Conservation (phyloP, 1,284 basidiomycete species). For the Malassezia psittaci region DNA sequence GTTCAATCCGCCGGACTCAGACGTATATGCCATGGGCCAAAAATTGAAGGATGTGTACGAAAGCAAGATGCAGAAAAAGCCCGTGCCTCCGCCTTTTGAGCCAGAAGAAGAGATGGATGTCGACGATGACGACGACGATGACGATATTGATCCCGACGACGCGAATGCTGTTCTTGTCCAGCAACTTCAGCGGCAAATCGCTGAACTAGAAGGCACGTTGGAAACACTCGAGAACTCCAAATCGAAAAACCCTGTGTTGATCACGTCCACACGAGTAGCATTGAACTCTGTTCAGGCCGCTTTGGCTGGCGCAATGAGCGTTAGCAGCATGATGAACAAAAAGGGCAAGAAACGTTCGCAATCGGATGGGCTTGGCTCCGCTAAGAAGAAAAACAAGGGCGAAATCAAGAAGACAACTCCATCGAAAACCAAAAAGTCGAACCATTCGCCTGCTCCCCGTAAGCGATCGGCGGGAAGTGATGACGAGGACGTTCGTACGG, state of each 20-base stretch:
- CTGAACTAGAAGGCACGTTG: constrained; percentile 29
- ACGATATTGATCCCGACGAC: constrained; percentile 29
- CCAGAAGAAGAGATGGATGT: constrained; percentile 43
- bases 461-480: constrained; percentile 24
- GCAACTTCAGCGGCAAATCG: constrained; percentile 34
- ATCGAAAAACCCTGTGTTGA: constrained; percentile 33
- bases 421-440: constrained; percentile 24
- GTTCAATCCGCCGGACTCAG: constrained; percentile 81
- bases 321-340: constrained; percentile 16
- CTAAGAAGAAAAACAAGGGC: constrained; percentile 25
- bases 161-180: constrained; percentile 22
- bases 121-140: constrained; percentile 47
- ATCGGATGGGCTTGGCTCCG: constrained; percentile 4
- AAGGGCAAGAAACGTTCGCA: constrained; percentile 27
- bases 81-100: constrained; percentile 49
- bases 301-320: constrained; percentile 17
- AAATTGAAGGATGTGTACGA: constrained; percentile 70
- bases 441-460: constrained; percentile 14
- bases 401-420: neutral
- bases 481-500: constrained; percentile 39
- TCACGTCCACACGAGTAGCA: constrained; percentile 33
- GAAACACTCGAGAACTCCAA: constrained; percentile 34
- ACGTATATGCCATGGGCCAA: constrained; percentile 59
- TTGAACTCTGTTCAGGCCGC: constrained; percentile 29
- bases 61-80: constrained; percentile 74